These are phyloP conservation scores for Corymbia maculata DNA, from an alignment of 345 rosid genomes.

Conservation along the genomic window DNA sequence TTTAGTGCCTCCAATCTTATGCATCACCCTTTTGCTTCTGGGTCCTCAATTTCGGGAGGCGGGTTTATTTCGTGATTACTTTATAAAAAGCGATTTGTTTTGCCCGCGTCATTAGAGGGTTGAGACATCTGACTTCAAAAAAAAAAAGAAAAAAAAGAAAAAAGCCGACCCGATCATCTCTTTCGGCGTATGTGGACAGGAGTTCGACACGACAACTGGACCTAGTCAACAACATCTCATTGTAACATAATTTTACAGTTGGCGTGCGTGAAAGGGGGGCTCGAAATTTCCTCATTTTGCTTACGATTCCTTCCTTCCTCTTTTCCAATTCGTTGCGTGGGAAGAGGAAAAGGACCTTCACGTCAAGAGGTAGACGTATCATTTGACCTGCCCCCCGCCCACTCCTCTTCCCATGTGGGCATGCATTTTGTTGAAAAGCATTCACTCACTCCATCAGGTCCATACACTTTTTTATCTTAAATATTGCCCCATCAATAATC, in stretches of 20 bases:
- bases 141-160: no score
- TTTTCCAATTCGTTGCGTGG: not conserved
- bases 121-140: no score
- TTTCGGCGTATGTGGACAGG: not conserved
- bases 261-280: not conserved
- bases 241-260: not conserved
- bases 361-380: not conserved
- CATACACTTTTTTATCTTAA: no score
- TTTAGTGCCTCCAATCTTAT: not conserved
- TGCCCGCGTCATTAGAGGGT: not conserved
- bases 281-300: not conserved
- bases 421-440: not conserved
- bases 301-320: not conserved
- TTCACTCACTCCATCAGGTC: not conserved
- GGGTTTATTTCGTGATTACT: not conserved
- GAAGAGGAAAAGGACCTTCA: not conserved
- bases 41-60: rapidly evolving
- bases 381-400: not conserved
- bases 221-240: not conserved
- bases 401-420: no score
- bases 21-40: not conserved
- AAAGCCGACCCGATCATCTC: not conserved
- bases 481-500: not conserved
- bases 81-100: not conserved
- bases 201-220: not conserved